Evolutionary conservation across 2,329 filamentous ascomycete species (phyloP), one percentile per base, ranked within the genome.

Genomic region (Herpotrichia juniperi): DNA sequence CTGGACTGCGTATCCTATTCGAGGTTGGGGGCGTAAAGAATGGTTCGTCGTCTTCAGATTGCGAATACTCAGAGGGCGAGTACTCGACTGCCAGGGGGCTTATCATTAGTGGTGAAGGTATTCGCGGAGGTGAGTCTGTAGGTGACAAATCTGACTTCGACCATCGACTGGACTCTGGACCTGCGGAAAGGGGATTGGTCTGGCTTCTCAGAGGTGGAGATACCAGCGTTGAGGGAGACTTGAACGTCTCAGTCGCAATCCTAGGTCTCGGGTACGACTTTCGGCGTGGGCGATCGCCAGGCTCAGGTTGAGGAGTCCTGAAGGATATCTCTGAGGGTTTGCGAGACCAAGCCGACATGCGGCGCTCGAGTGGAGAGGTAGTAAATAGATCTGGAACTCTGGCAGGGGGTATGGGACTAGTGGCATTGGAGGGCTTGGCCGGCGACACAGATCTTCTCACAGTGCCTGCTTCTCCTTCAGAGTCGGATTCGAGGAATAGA

Each of bases 161-260:
- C 9, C 10, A 25, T 10, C 22, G 10, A 12, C 9, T 25, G 14
- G 40, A 43, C 40, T 43, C 11, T 45, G 26, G 14, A 19, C 26
- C 19, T 26, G 39, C 14, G 21, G 21, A 7, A 17, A 42, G 19
- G 10, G 39, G 9, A 26, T 4, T 42, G 39, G 8, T 26, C 8
- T 6, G 7, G 21, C 11, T 5, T 12, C 34, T 8, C 12, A 28
- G 26, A 12, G 34, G 34, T 12, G 34, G 11, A 8, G 16, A 14
- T 17, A 4, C 16, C 4, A 19, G 32, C 22, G 34, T 3, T 5
- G 24, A 26, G 14, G 54, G 62, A 16, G 44, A 46, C 21, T 48
- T 53, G 42, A 65, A 64, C 2, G 62, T 65, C 32, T 62, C 63
- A 9, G 51, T 61, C 12, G 43, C 57, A 22, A 67, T 54, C 5